Evolutionary conservation across 495 filamentous ascomycete genomes (phyloP), one percentile per base, ranked within the genome.

Genomic region (Neurospora sp.): DNA sequence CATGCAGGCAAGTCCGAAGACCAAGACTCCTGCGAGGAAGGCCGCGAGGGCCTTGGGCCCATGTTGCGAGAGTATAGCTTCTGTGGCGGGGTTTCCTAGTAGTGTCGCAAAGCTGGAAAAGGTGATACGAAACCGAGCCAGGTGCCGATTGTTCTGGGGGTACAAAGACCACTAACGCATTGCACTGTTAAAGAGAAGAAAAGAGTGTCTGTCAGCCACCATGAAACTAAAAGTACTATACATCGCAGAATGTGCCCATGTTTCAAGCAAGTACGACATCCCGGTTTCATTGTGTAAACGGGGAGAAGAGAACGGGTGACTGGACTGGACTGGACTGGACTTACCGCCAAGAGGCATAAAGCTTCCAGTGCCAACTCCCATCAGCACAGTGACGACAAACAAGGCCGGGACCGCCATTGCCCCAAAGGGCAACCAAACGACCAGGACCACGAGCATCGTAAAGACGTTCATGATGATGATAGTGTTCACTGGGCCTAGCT

Each of bases 321-420:
- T 40, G 28, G n/a, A n/a, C 5, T 37, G 39, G 28, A n/a, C 34
- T 42, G 24, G 45, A 19, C 31, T n/a, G 17, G 10, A 43, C 73
- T 73, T 74, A 78, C 79, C 77, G 28, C 75, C 78, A 38, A 81
- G 75, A 15, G 79, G 76, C 7, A 81, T 79, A 48, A 77, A 76
- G 9, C 76, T 77, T 6, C 80, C 80, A 3, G 77, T 81, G 0
- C 79, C 79, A 13, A 79, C 72, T 17, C 80, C 80, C 74, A 81
- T 76, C 2, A 77, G 62, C 40, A 77, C 70, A 0, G 75, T 73
- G 5, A 79, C 78, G 34, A 73, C 72, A 71, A 74, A 79, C 45
- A 80, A 72, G 6, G 73, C 78, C 6, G 21, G 28, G 10, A 74
- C 34, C 1, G 74, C 70, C 21, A 69, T 72, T 0, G 73, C 74